A percentile compares a stretch with the other conserved stretches of the same genome.
Conservation (phyloP, 257 asterid species). For the Petrea volubilis region DNA sequence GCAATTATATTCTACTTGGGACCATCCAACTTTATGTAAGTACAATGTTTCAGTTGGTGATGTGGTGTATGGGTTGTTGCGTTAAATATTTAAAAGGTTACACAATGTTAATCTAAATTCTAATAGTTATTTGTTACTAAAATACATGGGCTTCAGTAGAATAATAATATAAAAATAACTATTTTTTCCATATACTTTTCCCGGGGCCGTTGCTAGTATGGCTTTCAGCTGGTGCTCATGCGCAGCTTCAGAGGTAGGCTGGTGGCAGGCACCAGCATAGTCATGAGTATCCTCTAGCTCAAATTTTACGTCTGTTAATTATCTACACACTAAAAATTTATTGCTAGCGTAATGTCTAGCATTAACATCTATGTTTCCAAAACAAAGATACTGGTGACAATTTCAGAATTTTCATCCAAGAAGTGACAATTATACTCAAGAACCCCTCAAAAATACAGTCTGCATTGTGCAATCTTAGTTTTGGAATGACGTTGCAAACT, state of each 20-base stretch:
- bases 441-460: neutral
- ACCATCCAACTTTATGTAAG: neutral
- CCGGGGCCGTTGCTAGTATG: no score
- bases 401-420: neutral
- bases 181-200: no score
- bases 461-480: neutral
- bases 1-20: neutral
- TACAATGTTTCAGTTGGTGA: neutral
- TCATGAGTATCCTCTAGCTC: constrained; percentile 1
- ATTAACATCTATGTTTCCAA: neutral
- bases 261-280: no score
- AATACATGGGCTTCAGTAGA: neutral
- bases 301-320: neutral
- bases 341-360: constrained; percentile 8
- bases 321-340: neutral
- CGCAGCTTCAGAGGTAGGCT: no score
- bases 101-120: neutral
- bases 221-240: no score
- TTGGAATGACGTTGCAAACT: constrained; percentile 7
- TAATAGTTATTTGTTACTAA: constrained; percentile 10
- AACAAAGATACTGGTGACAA: neutral
- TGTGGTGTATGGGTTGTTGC: neutral
- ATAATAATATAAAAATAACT: no score
- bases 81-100: neutral
- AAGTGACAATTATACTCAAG: neutral